These are phyloP conservation scores for Fusarium xylarioides DNA, from an alignment of 2,329 filamentous ascomycete species.

Conservation along the genomic window DNA sequence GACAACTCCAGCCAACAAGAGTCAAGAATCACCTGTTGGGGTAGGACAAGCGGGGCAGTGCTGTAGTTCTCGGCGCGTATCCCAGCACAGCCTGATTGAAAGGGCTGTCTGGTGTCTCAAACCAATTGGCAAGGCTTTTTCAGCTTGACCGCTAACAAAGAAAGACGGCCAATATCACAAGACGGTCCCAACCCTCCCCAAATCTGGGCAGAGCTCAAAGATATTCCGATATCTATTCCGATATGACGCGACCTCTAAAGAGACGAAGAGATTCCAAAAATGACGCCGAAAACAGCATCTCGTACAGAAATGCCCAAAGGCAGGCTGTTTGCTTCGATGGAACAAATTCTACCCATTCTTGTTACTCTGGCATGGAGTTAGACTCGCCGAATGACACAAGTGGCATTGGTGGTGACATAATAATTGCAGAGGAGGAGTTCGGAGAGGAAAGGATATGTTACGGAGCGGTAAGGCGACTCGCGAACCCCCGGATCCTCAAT, in stretches of 20 bases:
- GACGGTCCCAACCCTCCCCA: fast-evolving
- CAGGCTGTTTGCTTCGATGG: fast-evolving
- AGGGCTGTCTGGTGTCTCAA: fast-evolving
- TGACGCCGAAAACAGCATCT: fast-evolving
- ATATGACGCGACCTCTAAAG: neutral
- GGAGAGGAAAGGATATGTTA: neutral
- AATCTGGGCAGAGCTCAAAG: fast-evolving
- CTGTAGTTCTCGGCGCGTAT: neutral
- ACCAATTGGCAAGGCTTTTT: neutral
- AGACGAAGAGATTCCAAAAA: neutral
- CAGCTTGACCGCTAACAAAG: neutral
- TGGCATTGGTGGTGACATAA: fast-evolving
- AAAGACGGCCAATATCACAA: fast-evolving
- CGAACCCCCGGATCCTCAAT: fast-evolving
- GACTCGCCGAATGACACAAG: neutral
- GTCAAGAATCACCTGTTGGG: neutral
- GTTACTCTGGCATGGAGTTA: neutral
- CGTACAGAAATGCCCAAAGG: neutral
- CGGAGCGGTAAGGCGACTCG: neutral
- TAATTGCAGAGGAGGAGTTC: fast-evolving
- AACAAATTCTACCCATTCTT: fast-evolving
- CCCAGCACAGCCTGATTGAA: neutral
- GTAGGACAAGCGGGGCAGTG: neutral
- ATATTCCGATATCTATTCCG: fast-evolving
- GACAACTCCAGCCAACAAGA: neutral